Conservation (phyloP, 2,329 filamentous ascomycete genomes). For the Pseudogymnoascus sp. region DNA sequence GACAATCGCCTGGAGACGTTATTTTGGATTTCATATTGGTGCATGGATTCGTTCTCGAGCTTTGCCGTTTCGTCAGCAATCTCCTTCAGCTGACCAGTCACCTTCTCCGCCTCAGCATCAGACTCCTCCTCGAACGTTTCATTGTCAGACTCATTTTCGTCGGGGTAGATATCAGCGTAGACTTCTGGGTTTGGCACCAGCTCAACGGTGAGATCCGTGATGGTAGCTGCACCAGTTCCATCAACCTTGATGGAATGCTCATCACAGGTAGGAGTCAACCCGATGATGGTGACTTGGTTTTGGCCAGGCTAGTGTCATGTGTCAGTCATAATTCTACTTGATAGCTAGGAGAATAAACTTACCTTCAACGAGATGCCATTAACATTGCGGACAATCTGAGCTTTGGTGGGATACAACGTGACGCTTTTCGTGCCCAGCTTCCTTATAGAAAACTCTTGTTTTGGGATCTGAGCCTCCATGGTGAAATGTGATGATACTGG, state of each 20-base stretch:
- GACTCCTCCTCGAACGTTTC: constrained; percentile 23
- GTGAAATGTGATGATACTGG: not conserved
- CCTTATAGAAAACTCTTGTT: constrained; percentile 46
- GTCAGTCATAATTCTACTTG: not conserved
- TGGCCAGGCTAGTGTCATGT: constrained; percentile 36
- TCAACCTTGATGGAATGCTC: constrained; percentile 53
- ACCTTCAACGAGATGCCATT: constrained; percentile 40
- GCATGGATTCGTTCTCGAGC: constrained; percentile 12
- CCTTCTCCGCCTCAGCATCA: constrained; percentile 22
- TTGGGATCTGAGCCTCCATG: constrained; percentile 24
- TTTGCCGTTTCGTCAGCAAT: constrained; percentile 25
- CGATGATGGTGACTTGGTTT: constrained; percentile 49
- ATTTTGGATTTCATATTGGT: constrained; percentile 11
- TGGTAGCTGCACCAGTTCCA: constrained; percentile 48
- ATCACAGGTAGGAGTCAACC: constrained; percentile 45
- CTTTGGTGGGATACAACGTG: constrained; percentile 53
- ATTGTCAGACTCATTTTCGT: constrained; percentile 22
- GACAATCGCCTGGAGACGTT: constrained; percentile 21
- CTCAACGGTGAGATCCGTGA: constrained; percentile 56
- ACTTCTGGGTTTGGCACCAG: constrained; percentile 43
- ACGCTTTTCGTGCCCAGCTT: constrained; percentile 53
- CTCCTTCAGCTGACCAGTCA: constrained; percentile 18
- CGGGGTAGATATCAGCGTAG: constrained; percentile 32
- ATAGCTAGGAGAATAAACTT: constrained; percentile 16
- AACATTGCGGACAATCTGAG: constrained; percentile 54